phyloP scores from a whole-genome alignment of 257 asterid genomes.

The Dorcoceras hygrometricum region DNA sequence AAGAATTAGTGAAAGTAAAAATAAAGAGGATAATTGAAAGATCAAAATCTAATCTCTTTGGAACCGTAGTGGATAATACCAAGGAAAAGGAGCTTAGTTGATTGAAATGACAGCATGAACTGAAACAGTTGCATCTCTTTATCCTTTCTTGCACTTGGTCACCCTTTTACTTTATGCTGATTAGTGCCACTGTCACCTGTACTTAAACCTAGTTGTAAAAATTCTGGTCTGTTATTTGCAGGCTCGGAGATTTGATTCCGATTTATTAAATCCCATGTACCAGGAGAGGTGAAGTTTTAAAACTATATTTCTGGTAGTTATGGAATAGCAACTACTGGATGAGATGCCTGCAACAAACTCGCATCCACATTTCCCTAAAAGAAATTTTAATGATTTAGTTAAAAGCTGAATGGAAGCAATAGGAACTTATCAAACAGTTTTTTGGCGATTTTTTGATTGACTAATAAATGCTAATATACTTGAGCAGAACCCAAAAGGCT shows the following conservation, averaged over 20 bases:
- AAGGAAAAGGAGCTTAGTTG: not conserved
- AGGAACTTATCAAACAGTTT: conserved; percentile 1
- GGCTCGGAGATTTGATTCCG: conserved; percentile 70
- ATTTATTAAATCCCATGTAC: conserved; percentile 74
- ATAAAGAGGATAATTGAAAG: not conserved
- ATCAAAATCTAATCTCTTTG: not conserved
- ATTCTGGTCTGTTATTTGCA: conserved; percentile 35
- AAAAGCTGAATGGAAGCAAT: not conserved
- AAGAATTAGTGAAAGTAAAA: not conserved
- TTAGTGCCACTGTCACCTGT: conserved; percentile 10
- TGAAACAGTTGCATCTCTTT: not conserved
- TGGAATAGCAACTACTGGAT: conserved; percentile 4
- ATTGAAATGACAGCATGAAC: not conserved
- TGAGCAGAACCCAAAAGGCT: conserved; percentile 61
- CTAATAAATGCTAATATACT: conserved; percentile 1
- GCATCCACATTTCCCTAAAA: conserved; percentile 5
- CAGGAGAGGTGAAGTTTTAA: conserved; percentile 62
- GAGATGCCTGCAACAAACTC: conserved; percentile 9
- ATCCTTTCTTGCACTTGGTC: conserved; percentile 19
- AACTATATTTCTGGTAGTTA: conserved; percentile 19
- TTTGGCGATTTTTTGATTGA: conserved; percentile 15
- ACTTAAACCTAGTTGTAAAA: conserved; percentile 17
- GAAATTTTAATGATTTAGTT: not conserved
- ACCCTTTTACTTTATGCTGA: conserved; percentile 17
- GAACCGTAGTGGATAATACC: not conserved